These are phyloP conservation scores for Arachnopeziza araneosa DNA, from an alignment of 2,329 filamentous ascomycete species.

Conservation along the genomic window DNA sequence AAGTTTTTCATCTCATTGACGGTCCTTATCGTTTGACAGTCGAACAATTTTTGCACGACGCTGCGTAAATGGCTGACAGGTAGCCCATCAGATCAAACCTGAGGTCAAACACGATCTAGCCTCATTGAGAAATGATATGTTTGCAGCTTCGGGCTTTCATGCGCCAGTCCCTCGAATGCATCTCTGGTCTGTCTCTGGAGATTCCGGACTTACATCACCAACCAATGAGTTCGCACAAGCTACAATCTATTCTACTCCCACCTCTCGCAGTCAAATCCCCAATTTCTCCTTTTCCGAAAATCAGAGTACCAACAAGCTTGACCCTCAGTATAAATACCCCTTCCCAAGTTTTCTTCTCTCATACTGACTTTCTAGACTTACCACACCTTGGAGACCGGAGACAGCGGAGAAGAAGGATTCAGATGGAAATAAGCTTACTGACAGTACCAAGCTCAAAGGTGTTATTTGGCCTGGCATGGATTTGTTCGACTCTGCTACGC, in stretches of 20 bases:
- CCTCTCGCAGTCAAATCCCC: slow-evolving; percentile 21
- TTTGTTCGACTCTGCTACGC: slow-evolving; percentile 73
- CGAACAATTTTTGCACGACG: too few relatives aligned
- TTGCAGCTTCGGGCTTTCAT: slow-evolving; percentile 20
- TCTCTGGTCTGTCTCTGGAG: slow-evolving; percentile 18
- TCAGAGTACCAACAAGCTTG: slow-evolving; percentile 9
- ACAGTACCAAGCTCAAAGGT: slow-evolving; percentile 54
- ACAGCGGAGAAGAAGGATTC: slow-evolving; percentile 9
- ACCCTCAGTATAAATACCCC: slow-evolving; percentile 18
- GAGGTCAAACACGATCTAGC: neutral
- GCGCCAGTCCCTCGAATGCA: slow-evolving; percentile 31
- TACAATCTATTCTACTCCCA: slow-evolving; percentile 25
- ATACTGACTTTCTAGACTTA: slow-evolving; percentile 15
- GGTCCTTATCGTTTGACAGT: too few relatives aligned
- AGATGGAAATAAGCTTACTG: slow-evolving; percentile 18
- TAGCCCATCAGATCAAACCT: neutral
- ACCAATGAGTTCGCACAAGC: neutral
- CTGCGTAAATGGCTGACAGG: too few relatives aligned
- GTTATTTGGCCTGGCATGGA: slow-evolving; percentile 73
- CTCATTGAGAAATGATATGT: neutral
- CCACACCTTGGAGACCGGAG: slow-evolving; percentile 21
- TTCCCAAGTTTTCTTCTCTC: neutral
- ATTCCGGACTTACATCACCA: neutral
- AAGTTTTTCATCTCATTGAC: neutral
- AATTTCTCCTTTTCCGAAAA: slow-evolving; percentile 18